These are phyloP conservation scores for Cryptosporidium sp. DNA, from an alignment of 169 alveolate genomes.

Conservation along the genomic window DNA sequence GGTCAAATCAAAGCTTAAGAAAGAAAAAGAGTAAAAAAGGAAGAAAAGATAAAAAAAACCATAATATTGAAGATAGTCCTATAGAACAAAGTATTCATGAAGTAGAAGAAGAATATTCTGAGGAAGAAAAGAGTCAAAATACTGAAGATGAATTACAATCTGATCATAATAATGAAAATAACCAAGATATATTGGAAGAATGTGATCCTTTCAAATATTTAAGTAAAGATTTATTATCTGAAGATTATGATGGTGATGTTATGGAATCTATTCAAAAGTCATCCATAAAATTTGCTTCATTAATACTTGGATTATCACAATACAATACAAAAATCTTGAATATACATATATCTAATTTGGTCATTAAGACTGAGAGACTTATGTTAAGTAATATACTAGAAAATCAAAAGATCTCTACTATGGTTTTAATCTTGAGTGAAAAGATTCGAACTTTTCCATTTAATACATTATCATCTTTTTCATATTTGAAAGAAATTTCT, in stretches of 20 bases:
- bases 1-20: neutral
- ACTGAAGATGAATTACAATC: neutral
- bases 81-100: neutral
- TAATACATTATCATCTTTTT: slow-evolving; percentile 11
- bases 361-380: slow-evolving; percentile 59
- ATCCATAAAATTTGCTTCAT: slow-evolving; percentile 5
- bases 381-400: slow-evolving; percentile 15
- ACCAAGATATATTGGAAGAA: slow-evolving; percentile 1
- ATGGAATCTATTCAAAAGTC: slow-evolving; percentile 73
- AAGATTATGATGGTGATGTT: slow-evolving; percentile 35
- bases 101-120: neutral
- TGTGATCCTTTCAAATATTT: slow-evolving; percentile 46
- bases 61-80: neutral
- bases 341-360: slow-evolving; percentile 47
- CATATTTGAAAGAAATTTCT: slow-evolving; percentile 38
- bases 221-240: slow-evolving; percentile 26
- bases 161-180: neutral
- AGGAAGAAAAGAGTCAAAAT: neutral
- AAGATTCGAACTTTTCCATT: slow-evolving; percentile 41
- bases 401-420: neutral
- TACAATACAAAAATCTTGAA: slow-evolving; percentile 26
- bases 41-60: neutral
- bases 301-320: slow-evolving; percentile 32
- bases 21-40: neutral
- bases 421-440: slow-evolving; percentile 15